Evolutionary conservation across 148 eudicot species (phyloP).

Genomic region (Camellia granthamiana): DNA sequence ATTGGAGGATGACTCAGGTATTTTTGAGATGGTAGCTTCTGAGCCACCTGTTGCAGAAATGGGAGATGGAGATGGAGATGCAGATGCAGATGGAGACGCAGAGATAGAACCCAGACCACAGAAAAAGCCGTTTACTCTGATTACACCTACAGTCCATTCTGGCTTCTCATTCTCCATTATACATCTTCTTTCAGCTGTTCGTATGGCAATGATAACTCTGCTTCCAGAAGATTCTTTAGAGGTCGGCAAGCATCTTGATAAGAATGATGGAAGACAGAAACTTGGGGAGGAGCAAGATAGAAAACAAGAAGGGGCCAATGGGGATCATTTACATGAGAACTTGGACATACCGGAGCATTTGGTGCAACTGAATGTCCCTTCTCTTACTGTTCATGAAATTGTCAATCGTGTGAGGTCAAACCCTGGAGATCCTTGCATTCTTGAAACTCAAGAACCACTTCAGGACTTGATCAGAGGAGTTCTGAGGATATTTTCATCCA

Average conservation of each 20-base stretch:
- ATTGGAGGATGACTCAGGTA: conserved; percentile 37
- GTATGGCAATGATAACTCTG: conserved; percentile 68
- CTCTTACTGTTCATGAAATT: conserved; percentile 70
- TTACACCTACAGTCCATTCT: conserved; percentile 71
- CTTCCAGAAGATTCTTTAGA: conserved; percentile 50
- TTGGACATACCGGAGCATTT: conserved; percentile 38
- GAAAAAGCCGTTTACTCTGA: conserved; percentile 59
- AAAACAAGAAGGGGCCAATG: conserved; percentile 34
- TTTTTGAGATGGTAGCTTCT: conserved; percentile 34
- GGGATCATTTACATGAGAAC: conserved; percentile 29
- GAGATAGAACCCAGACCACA: conserved; percentile 62
- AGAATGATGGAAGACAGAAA: conserved; percentile 19
- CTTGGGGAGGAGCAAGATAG: conserved; percentile 25
- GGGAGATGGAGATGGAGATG: conserved; percentile 39
- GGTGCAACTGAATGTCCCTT: conserved; percentile 38
- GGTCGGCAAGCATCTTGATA: conserved; percentile 34
- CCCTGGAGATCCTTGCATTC: conserved; percentile 91
- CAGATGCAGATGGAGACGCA: conserved; percentile 43
- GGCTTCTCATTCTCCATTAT: conserved; percentile 82
- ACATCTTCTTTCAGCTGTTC: conserved; percentile 88
- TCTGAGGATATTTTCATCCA: conserved; percentile 70
- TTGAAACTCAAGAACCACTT: conserved; percentile 91
- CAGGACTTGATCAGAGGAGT: conserved; percentile 86
- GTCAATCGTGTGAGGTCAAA: conserved; percentile 73
- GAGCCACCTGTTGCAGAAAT: conserved; percentile 47